phyloP scores from a whole-genome alignment of 2,329 filamentous ascomycete genomes.

The Alternaria sp. region DNA sequence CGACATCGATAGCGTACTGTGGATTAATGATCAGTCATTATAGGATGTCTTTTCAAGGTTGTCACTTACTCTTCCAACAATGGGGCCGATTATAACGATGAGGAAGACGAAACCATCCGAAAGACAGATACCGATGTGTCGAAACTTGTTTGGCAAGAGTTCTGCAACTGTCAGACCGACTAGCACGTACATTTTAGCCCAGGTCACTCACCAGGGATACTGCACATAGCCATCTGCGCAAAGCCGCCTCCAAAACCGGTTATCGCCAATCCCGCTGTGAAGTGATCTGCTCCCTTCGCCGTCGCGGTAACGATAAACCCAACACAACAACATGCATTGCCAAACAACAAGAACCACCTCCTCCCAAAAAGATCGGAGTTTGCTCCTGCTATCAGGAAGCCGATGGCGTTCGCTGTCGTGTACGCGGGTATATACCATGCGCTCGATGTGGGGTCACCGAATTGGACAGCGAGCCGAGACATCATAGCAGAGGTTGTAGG shows the following conservation, averaged over 20 bases:
- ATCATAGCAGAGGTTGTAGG: constrained; percentile 38
- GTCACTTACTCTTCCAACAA: neutral
- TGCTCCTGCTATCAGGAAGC: constrained; percentile 42
- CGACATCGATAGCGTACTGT: constrained; percentile 23
- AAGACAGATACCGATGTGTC: constrained; percentile 32
- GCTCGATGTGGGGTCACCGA: constrained; percentile 16
- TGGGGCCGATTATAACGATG: constrained; percentile 41
- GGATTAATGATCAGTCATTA: neutral
- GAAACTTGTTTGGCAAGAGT: constrained; percentile 18
- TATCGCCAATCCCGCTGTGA: constrained; percentile 55
- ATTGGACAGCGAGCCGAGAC: constrained; percentile 22
- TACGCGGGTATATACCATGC: constrained; percentile 36
- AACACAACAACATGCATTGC: constrained; percentile 53
- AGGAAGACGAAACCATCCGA: constrained; percentile 50
- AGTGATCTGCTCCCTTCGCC: constrained; percentile 45
- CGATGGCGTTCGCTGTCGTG: constrained; percentile 34
- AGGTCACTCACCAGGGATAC: constrained; percentile 47
- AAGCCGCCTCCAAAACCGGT: constrained; percentile 58
- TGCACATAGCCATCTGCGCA: constrained; percentile 57
- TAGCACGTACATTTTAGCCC: neutral
- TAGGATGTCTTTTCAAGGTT: neutral
- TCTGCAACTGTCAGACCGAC: neutral
- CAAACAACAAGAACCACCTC: constrained; percentile 56
- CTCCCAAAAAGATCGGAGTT: constrained; percentile 61
- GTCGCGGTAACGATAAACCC: constrained; percentile 43